Conservation (phyloP, 75 land plant genomes). For the Sequoia sempervirens region DNA sequence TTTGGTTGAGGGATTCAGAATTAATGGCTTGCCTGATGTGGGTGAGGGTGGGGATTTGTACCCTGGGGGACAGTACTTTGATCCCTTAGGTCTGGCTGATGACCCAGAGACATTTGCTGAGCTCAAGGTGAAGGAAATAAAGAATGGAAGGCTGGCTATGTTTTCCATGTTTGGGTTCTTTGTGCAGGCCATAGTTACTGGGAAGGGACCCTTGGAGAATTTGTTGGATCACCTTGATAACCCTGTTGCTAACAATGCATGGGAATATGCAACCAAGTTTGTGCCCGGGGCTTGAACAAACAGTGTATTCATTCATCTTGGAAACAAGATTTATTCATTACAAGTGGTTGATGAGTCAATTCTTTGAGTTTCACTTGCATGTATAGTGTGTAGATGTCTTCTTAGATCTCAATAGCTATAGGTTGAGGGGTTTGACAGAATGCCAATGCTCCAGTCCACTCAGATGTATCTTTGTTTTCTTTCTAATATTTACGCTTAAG, state of each 20-base stretch:
- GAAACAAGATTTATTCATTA: neutral
- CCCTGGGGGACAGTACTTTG: slow-evolving; percentile 68
- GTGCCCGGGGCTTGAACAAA: slow-evolving; percentile 47
- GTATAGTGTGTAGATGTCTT: neutral
- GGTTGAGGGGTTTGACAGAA: neutral
- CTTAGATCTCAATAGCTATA: neutral
- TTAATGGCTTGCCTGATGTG: slow-evolving; percentile 72
- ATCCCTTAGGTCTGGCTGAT: slow-evolving; percentile 73
- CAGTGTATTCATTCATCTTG: neutral
- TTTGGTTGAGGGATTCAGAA: slow-evolving; percentile 81
- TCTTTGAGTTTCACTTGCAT: neutral
- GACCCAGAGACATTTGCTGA: slow-evolving; percentile 89
- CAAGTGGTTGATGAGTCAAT: neutral
- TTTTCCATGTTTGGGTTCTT: slow-evolving; percentile 94
- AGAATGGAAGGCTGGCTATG: slow-evolving; percentile 86
- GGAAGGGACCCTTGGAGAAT: slow-evolving; percentile 85
- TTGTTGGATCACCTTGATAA: slow-evolving; percentile 78
- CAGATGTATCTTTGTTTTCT: neutral
- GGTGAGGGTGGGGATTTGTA: slow-evolving; percentile 81
- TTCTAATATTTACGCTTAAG: neutral
- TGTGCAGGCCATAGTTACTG: slow-evolving; percentile 86
- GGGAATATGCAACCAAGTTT: slow-evolving; percentile 90
- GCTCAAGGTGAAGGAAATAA: slow-evolving; percentile 89
- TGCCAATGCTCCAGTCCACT: neutral
- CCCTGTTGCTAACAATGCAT: slow-evolving; percentile 90